These are phyloP conservation scores for Termitomyces sp. DNA, from an alignment of 1,284 basidiomycete genomes.

Conservation along the genomic window DNA sequence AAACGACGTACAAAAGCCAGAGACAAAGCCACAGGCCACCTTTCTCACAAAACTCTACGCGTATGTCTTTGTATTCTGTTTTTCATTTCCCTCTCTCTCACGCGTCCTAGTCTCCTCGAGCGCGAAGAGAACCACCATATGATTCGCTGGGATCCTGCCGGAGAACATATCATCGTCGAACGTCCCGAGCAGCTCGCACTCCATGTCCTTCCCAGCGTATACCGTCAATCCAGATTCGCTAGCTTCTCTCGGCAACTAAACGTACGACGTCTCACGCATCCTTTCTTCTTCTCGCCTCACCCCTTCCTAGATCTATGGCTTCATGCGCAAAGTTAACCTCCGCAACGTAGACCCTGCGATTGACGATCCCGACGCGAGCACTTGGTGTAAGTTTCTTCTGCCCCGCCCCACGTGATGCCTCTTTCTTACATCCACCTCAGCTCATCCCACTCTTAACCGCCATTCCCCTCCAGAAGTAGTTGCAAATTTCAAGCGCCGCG, in stretches of 20 bases:
- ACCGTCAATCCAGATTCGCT: conserved; percentile 89
- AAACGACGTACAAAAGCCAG: conserved; percentile 49
- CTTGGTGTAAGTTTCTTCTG: conserved; percentile 71
- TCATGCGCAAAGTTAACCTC: conserved; percentile 91
- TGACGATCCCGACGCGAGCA: conserved; percentile 88
- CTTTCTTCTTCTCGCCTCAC: conserved; percentile 24
- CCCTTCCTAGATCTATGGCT: conserved; percentile 76
- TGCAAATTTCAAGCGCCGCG: conserved; percentile 86
- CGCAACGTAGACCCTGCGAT: conserved; percentile 89
- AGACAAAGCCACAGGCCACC: conserved; percentile 78
- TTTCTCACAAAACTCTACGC: conserved; percentile 91
- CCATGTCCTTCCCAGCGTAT: conserved; percentile 84
- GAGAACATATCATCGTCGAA: conserved; percentile 89
- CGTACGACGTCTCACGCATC: too few relatives aligned
- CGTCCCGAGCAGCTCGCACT: conserved; percentile 84
- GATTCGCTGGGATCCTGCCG: conserved; percentile 87
- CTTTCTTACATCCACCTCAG: conserved; percentile 34
- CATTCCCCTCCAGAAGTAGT: conserved; percentile 83
- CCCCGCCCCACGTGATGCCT: conserved; percentile 11
- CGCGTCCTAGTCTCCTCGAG: conserved; percentile 61
- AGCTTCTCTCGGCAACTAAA: conserved; percentile 92
- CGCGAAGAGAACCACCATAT: conserved; percentile 85
- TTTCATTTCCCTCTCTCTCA: conserved; percentile 1
- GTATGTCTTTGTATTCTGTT: conserved; percentile 42
- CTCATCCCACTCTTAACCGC: conserved; percentile 83